These are phyloP conservation scores for Colletotrichum filicis DNA, from an alignment of 2,329 filamentous ascomycete genomes.

Conservation along the genomic window DNA sequence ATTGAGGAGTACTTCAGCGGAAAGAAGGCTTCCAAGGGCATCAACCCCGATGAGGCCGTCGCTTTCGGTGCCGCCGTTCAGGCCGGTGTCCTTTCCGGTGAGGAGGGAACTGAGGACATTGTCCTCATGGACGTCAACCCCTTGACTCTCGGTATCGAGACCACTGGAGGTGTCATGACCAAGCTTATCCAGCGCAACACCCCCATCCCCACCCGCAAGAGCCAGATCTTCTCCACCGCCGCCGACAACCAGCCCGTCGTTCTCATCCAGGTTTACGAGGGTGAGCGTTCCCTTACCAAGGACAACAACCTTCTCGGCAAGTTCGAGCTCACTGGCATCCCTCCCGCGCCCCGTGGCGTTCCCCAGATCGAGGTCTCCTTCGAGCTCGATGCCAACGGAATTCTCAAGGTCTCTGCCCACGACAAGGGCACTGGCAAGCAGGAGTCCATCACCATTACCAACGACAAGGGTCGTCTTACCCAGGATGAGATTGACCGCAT, in stretches of 20 bases:
- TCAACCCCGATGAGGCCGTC: slow-evolving; percentile 99
- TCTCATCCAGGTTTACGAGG: slow-evolving; percentile 94
- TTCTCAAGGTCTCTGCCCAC: slow-evolving; percentile 93
- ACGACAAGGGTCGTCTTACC: slow-evolving; percentile 98
- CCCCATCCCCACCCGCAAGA: slow-evolving; percentile 94
- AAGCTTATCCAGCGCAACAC: slow-evolving; percentile 96
- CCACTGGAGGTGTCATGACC: slow-evolving; percentile 97
- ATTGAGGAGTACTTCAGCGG: slow-evolving; percentile 95
- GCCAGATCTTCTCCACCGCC: slow-evolving; percentile 96
- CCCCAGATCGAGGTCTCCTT: slow-evolving; percentile 99
- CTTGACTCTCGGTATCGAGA: slow-evolving; percentile 96
- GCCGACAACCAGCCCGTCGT: slow-evolving; percentile 97
- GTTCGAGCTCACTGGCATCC: slow-evolving; percentile 97
- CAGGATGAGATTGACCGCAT: slow-evolving; percentile 99
- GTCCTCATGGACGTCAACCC: slow-evolving; percentile 99
- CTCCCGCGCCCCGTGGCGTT: slow-evolving; percentile 93
- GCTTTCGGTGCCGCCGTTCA: slow-evolving; percentile 98
- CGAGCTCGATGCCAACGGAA: slow-evolving; percentile 98
- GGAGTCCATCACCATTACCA: slow-evolving; percentile 98
- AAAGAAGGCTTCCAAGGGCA: slow-evolving; percentile 99
- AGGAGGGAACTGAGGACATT: slow-evolving; percentile 81
- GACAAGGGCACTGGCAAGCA: slow-evolving; percentile 99
- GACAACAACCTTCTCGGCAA: slow-evolving; percentile 98
- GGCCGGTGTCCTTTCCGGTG: slow-evolving; percentile 92
- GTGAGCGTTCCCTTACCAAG: slow-evolving; percentile 93